Evolutionary conservation across 2,329 filamentous ascomycete species (phyloP).

Genomic region (Colletotrichum cereale): DNA sequence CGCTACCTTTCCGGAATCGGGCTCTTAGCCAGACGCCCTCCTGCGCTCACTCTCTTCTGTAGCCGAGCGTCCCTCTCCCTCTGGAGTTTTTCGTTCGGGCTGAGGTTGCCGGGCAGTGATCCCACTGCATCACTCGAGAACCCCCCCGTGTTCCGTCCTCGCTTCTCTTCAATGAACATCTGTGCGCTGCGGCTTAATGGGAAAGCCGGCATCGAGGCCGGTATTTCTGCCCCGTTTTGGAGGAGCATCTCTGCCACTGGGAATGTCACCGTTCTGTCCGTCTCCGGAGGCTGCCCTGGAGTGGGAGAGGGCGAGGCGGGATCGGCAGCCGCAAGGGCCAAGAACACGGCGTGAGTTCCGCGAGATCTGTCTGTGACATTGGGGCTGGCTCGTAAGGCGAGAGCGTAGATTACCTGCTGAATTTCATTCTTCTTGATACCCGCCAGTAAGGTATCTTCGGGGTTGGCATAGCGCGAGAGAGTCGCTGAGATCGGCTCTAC

Average conservation of each 20-base stretch:
- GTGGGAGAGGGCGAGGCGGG: constrained; percentile 79
- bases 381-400: constrained; percentile 87
- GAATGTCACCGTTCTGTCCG: constrained; percentile 76
- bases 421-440: constrained; percentile 98
- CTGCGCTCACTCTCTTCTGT: constrained; percentile 84
- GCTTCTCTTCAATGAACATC: constrained; percentile 86
- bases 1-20: constrained; percentile 73
- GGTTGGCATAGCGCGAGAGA: constrained; percentile 79
- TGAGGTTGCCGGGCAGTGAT: constrained; percentile 66
- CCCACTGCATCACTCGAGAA: constrained; percentile 70
- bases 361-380: constrained; percentile 89
- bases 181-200: constrained; percentile 85
- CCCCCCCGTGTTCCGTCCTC: constrained; percentile 60
- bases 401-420: constrained; percentile 89
- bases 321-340: constrained; percentile 92
- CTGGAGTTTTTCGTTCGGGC: constrained; percentile 62
- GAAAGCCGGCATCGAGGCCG: constrained; percentile 80
- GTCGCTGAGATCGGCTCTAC: constrained; percentile 83
- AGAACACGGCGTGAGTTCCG: constrained; percentile 88
- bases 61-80: constrained; percentile 76
- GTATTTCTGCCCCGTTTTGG: constrained; percentile 94
- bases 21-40: constrained; percentile 76
- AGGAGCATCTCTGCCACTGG: constrained; percentile 90
- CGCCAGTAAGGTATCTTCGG: constrained; percentile 90
- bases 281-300: constrained; percentile 53